These are phyloP conservation scores for Sordariomycetes sp. DNA, from an alignment of 2,329 filamentous ascomycete species.

Conservation along the genomic window DNA sequence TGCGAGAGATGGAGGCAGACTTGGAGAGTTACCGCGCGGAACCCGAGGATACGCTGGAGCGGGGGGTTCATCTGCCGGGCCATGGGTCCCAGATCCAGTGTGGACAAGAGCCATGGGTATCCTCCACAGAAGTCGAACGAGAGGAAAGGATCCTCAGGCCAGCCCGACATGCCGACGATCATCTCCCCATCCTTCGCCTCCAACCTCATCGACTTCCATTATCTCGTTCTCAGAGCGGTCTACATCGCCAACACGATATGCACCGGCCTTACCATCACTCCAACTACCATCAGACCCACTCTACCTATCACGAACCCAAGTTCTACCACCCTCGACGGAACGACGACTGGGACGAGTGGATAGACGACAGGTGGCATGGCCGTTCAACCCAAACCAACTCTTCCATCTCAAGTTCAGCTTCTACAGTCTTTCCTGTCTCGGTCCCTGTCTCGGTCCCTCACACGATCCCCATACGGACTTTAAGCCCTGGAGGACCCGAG, in stretches of 20 bases:
- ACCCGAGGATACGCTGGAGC: conserved; percentile 7
- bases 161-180: background rate
- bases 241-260: conserved; percentile 1
- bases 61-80: conserved; percentile 7
- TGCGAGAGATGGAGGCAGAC: conserved; percentile 49
- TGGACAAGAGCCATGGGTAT: background rate
- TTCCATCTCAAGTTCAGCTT: background rate
- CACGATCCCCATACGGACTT: background rate
- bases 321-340: background rate
- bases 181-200: background rate
- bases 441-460: background rate
- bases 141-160: background rate
- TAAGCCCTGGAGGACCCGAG: background rate
- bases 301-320: background rate
- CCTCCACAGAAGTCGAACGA: background rate
- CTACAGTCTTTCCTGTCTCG: background rate
- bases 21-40: conserved; percentile 34
- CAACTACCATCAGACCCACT: conserved; percentile 1
- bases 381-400: background rate
- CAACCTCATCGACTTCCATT: background rate
- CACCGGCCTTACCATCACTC: conserved; percentile 13
- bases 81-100: background rate
- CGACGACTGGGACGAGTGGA: background rate
- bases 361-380: conserved; percentile 1
- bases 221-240: background rate